Conservation (phyloP, 345 rosid species). For the Cardamine chenopodiifolia region DNA sequence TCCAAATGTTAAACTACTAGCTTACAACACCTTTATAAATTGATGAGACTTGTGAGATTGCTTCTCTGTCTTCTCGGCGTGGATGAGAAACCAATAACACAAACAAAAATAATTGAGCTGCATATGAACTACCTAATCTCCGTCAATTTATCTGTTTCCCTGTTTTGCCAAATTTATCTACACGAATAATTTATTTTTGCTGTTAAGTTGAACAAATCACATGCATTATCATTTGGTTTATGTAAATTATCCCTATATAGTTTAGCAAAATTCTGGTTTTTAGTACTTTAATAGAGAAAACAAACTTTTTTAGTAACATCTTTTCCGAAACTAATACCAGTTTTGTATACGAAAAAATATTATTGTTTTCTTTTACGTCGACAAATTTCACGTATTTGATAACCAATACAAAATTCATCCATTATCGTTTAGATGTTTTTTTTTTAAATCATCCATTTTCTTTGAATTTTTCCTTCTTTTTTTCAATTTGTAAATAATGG, state of each 20-base stretch:
- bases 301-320: neutral
- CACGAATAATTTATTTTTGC: conserved; percentile 16
- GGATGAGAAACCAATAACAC: conserved; percentile 29
- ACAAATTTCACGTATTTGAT: neutral
- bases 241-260: neutral
- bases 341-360: neutral
- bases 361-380: neutral
- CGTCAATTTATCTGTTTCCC: conserved; percentile 24
- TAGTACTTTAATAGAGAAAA: neutral
- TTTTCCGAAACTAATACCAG: neutral
- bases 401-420: no score
- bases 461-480: no score
- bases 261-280: neutral
- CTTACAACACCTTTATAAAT: no score
- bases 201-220: conserved; percentile 17
- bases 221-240: neutral
- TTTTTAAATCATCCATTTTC: neutral
- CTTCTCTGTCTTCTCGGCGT: conserved; percentile 36
- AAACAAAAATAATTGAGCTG: conserved; percentile 19
- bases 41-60: neutral
- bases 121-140: conserved; percentile 44
- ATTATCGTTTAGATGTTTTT: no score
- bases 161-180: conserved; percentile 15
- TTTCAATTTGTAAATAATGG: neutral
- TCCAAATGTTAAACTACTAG: no score